Evolutionary conservation across 371 early-diverging fungal species (phyloP).

Genomic region (Chytridiales sp.): DNA sequence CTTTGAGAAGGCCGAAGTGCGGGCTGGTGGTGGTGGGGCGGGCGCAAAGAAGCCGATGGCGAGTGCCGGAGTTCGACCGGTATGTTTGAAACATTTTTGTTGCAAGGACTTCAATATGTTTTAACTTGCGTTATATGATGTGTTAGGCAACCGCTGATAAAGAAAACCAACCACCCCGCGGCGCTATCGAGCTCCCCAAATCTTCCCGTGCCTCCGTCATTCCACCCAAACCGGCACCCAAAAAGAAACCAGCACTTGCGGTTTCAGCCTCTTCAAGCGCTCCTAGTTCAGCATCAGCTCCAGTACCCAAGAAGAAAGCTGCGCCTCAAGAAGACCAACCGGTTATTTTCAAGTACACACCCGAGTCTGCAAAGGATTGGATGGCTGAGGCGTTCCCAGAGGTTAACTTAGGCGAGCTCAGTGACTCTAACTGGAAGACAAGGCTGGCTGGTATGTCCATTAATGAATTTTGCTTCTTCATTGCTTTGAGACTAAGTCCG

Average conservation of each 20-base stretch:
- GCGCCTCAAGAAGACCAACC: conserved; percentile 62
- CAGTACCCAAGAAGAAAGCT: conserved; percentile 44
- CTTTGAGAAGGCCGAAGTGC: conserved; percentile 71
- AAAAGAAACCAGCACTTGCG: conserved; percentile 15
- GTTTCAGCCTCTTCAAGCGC: background rate
- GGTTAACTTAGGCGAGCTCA: conserved; percentile 54
- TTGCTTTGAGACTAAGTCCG: background rate
- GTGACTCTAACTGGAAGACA: conserved; percentile 81
- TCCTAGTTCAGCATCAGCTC: conserved; percentile 38
- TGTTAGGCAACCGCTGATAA: too few species aligned
- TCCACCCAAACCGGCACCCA: background rate
- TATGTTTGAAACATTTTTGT: background rate
- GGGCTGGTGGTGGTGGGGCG: conserved; percentile 19
- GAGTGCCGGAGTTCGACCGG: background rate
- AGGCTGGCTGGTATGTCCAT: conserved; percentile 63
- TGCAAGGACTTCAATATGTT: background rate
- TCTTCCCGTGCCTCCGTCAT: background rate
- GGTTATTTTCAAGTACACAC: conserved; percentile 63
- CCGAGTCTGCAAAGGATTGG: conserved; percentile 50
- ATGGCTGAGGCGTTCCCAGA: conserved; percentile 42
- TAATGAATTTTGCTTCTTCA: too few species aligned
- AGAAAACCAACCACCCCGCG: too few species aligned
- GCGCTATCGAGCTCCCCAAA: background rate
- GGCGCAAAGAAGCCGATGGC: conserved; percentile 49
- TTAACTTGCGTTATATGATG: too few species aligned